Evolutionary conservation across 176 grass and related monocot genomes (phyloP), one percentile per base, ranked within the genome.

Genomic region (Neostapfia colusana): DNA sequence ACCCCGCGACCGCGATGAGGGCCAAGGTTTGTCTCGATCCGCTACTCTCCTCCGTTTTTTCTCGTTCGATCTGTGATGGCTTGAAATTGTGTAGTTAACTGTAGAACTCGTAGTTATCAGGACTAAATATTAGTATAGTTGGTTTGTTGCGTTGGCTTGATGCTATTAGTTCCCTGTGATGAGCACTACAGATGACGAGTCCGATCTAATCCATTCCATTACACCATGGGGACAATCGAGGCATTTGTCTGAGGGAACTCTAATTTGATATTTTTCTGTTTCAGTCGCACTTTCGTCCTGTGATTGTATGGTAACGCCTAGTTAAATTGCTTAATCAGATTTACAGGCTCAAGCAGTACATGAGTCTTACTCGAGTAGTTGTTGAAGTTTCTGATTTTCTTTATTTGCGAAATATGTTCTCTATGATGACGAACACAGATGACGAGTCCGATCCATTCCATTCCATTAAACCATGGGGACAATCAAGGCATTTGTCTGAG

Each of bases 401-500:
- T 31, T 3, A 31, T 31, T 18, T 1, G 34, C 0, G 1, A 8
- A 0, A 6, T 6, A 0, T 5, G 76, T 81, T 86, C 84, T 86
- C 57, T 3, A 0, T 86, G 84, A 84, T 80, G 86, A 88, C 7
- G 3, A 84, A 79, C 24, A 88, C 69, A 84, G 81, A 88, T 88
- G 86, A 88, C 86, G 81, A 88, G 86, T 84, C 86, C 56, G 81
- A 88, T 57, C 38, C 65, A 88, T 80, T 88, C 86, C 86, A 88
- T 88, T 84, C 86, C 44, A 63, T 83, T 54, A 67, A 75, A 75
- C 76, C 76, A 76, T 88, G 81, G 65, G 76, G 86, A 84, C 86
- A 88, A 84, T 36, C 71, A 81, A 88, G 86, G 86, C 86, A 88
- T 88, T 88, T 88, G 86, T 88, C 86, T 88, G 86, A 88, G 86